Evolutionary conservation across 164 flowering plant species (phyloP).

Genomic region (Paratinospora sagittata): DNA sequence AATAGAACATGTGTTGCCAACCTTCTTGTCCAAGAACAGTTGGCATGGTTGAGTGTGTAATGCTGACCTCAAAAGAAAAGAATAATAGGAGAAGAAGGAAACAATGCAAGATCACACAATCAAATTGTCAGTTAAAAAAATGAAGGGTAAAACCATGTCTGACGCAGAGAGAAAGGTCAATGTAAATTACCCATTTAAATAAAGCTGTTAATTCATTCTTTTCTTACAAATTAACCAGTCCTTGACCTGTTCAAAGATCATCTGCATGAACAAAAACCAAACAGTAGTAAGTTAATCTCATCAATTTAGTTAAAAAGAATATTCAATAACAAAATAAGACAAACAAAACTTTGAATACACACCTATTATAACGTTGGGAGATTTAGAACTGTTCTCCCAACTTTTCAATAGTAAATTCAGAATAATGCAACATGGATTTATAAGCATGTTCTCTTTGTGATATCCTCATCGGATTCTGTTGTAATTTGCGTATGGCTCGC

Average conservation of each 20-base stretch:
- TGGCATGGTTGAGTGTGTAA: not conserved
- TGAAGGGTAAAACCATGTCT: not conserved
- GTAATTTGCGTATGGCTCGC: constrained; percentile 44
- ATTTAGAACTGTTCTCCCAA: not conserved
- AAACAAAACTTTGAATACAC: too few relatives aligned
- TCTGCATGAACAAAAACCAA: too few relatives aligned
- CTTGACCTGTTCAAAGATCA: not conserved
- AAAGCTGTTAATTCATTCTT: not conserved
- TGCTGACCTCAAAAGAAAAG: not conserved
- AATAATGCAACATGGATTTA: not conserved
- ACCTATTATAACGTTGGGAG: not conserved
- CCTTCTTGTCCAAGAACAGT: too few relatives aligned
- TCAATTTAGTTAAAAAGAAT: too few relatives aligned
- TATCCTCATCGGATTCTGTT: constrained; percentile 39
- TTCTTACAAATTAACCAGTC: not conserved
- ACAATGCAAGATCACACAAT: not conserved
- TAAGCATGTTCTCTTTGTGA: not conserved
- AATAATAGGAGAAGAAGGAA: not conserved
- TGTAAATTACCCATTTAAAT: too few relatives aligned
- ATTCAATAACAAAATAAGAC: too few relatives aligned
- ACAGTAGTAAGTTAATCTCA: too few relatives aligned
- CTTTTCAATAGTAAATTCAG: not conserved
- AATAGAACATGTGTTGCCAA: too few relatives aligned
- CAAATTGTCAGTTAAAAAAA: not conserved
- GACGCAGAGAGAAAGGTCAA: not conserved